Evolutionary conservation across 1,139 yeast species (phyloP).

Genomic region (Magnusiomyces tetraspermus): DNA sequence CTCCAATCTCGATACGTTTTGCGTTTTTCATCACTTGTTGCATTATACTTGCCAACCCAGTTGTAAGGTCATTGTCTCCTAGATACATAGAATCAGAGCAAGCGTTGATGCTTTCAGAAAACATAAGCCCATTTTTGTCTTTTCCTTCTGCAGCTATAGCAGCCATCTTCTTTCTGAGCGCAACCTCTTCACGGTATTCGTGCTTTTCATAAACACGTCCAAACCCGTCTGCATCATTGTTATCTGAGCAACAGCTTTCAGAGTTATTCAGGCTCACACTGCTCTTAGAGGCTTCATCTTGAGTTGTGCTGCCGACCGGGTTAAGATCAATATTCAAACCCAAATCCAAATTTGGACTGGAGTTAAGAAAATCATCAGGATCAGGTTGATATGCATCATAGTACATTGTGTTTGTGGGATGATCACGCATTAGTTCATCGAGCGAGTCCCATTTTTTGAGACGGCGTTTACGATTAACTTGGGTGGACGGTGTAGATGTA

Average conservation of each 20-base stretch:
- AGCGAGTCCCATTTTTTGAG: background rate
- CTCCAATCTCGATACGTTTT: too few species aligned
- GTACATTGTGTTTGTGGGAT: background rate
- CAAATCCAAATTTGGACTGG: background rate
- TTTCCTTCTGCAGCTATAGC: background rate
- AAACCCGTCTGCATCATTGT: background rate
- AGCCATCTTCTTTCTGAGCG: background rate
- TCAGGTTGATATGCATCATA: slow-evolving; percentile 7
- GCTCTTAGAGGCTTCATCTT: background rate
- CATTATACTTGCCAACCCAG: too few species aligned
- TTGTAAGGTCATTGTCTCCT: too few species aligned
- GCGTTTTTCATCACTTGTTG: too few species aligned
- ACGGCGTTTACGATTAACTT: background rate
- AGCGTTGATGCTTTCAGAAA: too few species aligned
- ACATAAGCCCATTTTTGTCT: background rate
- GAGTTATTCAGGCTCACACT: background rate
- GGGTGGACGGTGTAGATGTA: background rate
- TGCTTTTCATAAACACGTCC: background rate
- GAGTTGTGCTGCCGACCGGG: too few species aligned
- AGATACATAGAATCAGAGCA: too few species aligned
- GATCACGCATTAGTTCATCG: background rate
- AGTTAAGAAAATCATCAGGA: background rate
- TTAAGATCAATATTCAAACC: background rate
- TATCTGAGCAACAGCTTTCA: background rate
- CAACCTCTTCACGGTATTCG: background rate